phyloP scores from a whole-genome alignment of 345 rosid species.

The Kandelia obovata region DNA sequence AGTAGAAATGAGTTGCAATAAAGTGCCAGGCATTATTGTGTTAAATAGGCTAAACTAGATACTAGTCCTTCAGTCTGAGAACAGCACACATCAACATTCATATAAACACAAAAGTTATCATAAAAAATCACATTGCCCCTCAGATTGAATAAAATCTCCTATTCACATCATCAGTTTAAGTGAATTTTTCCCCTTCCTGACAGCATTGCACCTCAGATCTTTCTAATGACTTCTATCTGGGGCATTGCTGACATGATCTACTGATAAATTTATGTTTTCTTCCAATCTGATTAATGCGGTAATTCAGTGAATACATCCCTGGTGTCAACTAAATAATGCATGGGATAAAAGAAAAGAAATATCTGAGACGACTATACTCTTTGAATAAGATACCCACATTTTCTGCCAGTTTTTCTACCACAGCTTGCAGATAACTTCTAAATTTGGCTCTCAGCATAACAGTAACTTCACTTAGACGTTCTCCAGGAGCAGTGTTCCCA shows the following conservation, averaged over 20 bases:
- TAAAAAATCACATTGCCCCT: too few species aligned
- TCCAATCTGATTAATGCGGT: too few species aligned
- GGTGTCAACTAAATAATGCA: background rate
- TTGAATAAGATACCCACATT: slow-evolving; percentile 56
- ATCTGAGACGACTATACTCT: background rate
- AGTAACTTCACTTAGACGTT: slow-evolving; percentile 88
- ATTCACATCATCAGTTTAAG: too few species aligned
- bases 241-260: background rate
- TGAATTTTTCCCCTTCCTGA: too few species aligned
- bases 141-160: too few species aligned
- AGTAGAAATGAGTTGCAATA: too few species aligned
- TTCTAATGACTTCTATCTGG: background rate
- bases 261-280: background rate
- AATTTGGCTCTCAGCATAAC: slow-evolving; percentile 94
- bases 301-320: too few species aligned
- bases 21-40: too few species aligned
- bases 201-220: background rate
- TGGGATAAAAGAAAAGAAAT: background rate
- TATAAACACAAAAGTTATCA: too few species aligned
- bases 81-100: too few species aligned
- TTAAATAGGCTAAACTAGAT: too few species aligned
- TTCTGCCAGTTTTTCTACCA: slow-evolving; percentile 82
- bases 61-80: too few species aligned
- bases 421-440: slow-evolving; percentile 84
- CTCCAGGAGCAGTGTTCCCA: slow-evolving; percentile 80